These are phyloP conservation scores for Echinochloa phyllopogon DNA, from an alignment of 176 grass and related monocot genomes.

Conservation along the genomic window DNA sequence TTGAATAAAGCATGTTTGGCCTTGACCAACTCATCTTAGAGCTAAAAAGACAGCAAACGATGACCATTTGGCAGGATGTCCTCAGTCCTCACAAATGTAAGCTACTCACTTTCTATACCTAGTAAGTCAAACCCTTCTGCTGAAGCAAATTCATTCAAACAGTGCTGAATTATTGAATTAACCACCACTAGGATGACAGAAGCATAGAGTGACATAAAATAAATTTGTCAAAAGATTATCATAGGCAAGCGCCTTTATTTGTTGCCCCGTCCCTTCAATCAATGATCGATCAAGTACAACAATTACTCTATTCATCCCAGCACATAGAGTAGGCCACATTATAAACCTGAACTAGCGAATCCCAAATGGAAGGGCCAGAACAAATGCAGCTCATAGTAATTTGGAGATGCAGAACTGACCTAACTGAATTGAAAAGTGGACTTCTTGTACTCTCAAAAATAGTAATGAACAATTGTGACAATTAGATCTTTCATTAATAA, in stretches of 20 bases:
- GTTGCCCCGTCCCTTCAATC: neutral
- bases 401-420: neutral
- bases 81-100: neutral
- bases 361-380: neutral
- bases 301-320: slow-evolving; percentile 8
- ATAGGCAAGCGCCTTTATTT: neutral
- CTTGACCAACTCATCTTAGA: neutral
- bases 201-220: neutral
- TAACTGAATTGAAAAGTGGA: slow-evolving; percentile 14
- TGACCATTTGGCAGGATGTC: slow-evolving; percentile 5
- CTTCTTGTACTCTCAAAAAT: neutral
- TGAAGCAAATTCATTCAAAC: slow-evolving; percentile 12
- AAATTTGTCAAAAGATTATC: slow-evolving; percentile 4
- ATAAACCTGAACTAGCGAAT: neutral
- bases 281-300: neutral
- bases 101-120: neutral
- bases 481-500: neutral
- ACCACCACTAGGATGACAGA: neutral
- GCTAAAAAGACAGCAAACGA: neutral
- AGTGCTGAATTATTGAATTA: slow-evolving; percentile 5
- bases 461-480: neutral
- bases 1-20: slow-evolving; percentile 16
- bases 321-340: slow-evolving; percentile 26
- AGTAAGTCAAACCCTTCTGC: slow-evolving; percentile 2
- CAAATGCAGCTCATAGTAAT: neutral